phyloP scores from a whole-genome alignment of 2,329 filamentous ascomycete species.

The Blastomyces parvus region DNA sequence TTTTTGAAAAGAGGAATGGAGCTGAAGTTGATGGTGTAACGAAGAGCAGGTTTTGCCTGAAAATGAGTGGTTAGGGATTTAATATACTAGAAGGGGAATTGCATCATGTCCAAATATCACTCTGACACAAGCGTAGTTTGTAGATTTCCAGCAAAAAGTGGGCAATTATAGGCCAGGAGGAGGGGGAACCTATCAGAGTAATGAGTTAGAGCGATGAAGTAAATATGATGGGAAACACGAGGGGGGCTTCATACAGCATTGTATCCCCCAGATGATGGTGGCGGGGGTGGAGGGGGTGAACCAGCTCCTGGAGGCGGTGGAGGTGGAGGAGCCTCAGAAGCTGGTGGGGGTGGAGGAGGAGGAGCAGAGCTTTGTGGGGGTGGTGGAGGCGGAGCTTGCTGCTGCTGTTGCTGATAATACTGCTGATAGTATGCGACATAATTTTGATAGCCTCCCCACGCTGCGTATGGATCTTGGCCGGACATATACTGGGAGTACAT shows the following conservation, averaged over 20 bases:
- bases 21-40: not conserved
- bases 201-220: not conserved
- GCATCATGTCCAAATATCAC: not conserved
- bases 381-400: slow-evolving; percentile 31
- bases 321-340: slow-evolving; percentile 50
- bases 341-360: slow-evolving; percentile 50
- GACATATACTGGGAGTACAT: slow-evolving; percentile 78
- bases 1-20: not conserved
- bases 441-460: slow-evolving; percentile 80
- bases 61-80: not conserved
- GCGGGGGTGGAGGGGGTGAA: slow-evolving; percentile 46
- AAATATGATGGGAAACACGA: not conserved
- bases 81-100: not conserved
- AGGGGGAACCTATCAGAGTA: slow-evolving; percentile 37
- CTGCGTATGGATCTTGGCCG: slow-evolving; percentile 71
- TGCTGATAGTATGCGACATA: slow-evolving; percentile 55
- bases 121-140: not conserved
- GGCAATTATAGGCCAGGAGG: slow-evolving; percentile 40
- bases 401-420: slow-evolving; percentile 58
- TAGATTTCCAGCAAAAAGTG: not conserved
- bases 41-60: not conserved
- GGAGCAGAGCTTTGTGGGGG: slow-evolving; percentile 49
- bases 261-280: slow-evolving; percentile 51
- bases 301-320: slow-evolving; percentile 53
- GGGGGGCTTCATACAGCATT: slow-evolving; percentile 46